A percentile compares a stretch with the other conserved stretches of the same genome.
Evolutionary conservation across 1,284 basidiomycete species (phyloP).

Genomic region (Cryptococcus hybrid): DNA sequence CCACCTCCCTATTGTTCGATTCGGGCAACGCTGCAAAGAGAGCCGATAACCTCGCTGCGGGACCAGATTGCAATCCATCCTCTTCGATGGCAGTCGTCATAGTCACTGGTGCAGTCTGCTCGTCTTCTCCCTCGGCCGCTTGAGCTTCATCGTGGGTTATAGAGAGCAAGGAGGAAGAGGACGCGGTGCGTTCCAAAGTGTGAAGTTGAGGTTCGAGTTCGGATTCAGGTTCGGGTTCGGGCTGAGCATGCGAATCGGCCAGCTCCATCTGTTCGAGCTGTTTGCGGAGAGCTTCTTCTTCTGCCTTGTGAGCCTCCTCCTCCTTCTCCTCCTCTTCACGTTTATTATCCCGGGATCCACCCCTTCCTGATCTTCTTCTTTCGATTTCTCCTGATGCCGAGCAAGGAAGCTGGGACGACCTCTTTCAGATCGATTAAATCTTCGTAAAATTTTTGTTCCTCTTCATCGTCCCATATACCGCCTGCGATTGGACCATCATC

Average conservation of each 20-base stretch:
- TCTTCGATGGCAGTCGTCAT: constrained; percentile 27
- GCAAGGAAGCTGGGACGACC: constrained; percentile 80
- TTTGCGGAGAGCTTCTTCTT: constrained; percentile 54
- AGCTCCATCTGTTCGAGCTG: constrained; percentile 47
- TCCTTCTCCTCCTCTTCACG: constrained; percentile 17
- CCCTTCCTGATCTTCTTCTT: constrained; percentile 23
- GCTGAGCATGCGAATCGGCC: not conserved
- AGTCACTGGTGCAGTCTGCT: not conserved
- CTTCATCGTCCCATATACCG: constrained; percentile 98
- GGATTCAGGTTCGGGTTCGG: not conserved
- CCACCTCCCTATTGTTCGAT: constrained; percentile 83
- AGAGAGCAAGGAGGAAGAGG: not conserved
- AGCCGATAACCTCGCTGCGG: constrained; percentile 86
- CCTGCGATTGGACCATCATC: constrained; percentile 60
- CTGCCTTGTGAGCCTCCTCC: constrained; percentile 42
- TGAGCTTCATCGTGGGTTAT: not conserved
- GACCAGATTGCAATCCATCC: constrained; percentile 62
- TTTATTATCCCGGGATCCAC: constrained; percentile 6
- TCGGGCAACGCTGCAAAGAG: constrained; percentile 92
- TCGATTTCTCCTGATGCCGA: constrained; percentile 67
- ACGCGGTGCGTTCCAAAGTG: not conserved
- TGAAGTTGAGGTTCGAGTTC: constrained; percentile 7
- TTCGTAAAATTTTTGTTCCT: constrained; percentile 92
- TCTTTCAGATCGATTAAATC: constrained; percentile 89
- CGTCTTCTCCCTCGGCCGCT: not conserved